Evolutionary conservation across 768 basidiomycete species (phyloP), one percentile per base, ranked within the genome.

Genomic region (Cystofilobasidium bisporidii): DNA sequence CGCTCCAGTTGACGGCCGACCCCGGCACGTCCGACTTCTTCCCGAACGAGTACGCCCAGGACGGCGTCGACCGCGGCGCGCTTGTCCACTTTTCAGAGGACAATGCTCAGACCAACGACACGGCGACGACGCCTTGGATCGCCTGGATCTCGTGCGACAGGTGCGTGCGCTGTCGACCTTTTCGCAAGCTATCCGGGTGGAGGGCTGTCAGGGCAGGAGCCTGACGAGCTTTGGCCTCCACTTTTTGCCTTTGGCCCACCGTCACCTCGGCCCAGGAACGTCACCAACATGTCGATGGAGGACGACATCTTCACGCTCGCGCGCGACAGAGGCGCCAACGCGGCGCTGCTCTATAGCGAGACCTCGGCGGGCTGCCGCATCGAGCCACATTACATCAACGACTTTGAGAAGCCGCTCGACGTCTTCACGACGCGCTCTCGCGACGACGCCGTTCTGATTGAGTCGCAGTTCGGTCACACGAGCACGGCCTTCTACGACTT

Each of bases 71-170:
- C 75, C 79, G 88, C 86, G 92, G 91, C 24, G 87, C 85, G 18
- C 76, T 96, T 45, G 84, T 93, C 36, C 89, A 89, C 75, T 93
- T 94, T 72, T 82, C 85, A 61, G 18, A 64, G 56, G 57, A 68
- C 36, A 18, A 63, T 32, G 40, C 20, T 57, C 60, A 79, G 80
- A 81, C 66, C 63, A 73, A 72, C 67, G 41, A 70, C 32, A 71
- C 74, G 83, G 87, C 88, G 3, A 80, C 78, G 8, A 89, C 91
- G 0, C 90, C 92, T 4, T 96, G 91, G 91, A 87, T 96, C 72
- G 92, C 92, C 17, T 81, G 92, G 71, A 83, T 96, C 59, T 82
- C 85, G 9, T 67, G 65, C 24, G 65, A 67, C 43, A 8, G 14
- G 43, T 43, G 43, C 43, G 43, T 43, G 14, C 43, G 8, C 14